A percentile compares a stretch with the other conserved stretches of the same genome.
Evolutionary conservation across 2,329 filamentous ascomycete species (phyloP).

Genomic region (Talaromyces sp.): DNA sequence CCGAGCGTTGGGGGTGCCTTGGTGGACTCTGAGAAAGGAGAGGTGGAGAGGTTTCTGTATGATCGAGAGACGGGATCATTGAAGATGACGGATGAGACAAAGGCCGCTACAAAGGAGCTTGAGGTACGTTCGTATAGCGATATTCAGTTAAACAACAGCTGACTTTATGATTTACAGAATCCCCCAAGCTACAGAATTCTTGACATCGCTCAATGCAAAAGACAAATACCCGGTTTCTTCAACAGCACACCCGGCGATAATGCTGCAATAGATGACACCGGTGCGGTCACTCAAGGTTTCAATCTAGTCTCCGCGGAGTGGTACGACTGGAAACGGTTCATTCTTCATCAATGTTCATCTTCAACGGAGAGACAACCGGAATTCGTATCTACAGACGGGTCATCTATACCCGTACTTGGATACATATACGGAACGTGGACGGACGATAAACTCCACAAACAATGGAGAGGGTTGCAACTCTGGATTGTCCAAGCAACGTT

Average conservation of each 20-base stretch:
- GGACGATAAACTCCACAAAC: background rate
- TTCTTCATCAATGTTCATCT: constrained; percentile 7
- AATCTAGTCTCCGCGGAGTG: constrained; percentile 13
- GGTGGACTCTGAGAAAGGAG: background rate
- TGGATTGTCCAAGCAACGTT: constrained; percentile 10
- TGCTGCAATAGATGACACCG: background rate
- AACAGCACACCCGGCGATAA: constrained; percentile 13
- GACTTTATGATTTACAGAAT: background rate
- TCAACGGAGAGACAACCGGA: constrained; percentile 4
- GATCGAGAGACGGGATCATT: constrained; percentile 6
- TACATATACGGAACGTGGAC: constrained; percentile 15
- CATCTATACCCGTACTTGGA: constrained; percentile 3
- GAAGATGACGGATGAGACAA: background rate
- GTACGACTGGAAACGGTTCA: constrained; percentile 13
- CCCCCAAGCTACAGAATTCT: background rate
- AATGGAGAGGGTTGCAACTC: constrained; percentile 9
- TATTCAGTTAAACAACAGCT: background rate
- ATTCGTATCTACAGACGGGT: constrained; percentile 8
- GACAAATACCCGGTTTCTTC: background rate
- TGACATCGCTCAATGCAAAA: background rate
- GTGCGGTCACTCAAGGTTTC: background rate
- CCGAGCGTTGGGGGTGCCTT: background rate
- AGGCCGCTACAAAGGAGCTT: background rate
- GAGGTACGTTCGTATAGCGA: background rate
- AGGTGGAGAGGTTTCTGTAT: constrained; percentile 1